Evolutionary conservation across 192 early-diverging fungal species (phyloP).

Genomic region (Coemansia sp.): DNA sequence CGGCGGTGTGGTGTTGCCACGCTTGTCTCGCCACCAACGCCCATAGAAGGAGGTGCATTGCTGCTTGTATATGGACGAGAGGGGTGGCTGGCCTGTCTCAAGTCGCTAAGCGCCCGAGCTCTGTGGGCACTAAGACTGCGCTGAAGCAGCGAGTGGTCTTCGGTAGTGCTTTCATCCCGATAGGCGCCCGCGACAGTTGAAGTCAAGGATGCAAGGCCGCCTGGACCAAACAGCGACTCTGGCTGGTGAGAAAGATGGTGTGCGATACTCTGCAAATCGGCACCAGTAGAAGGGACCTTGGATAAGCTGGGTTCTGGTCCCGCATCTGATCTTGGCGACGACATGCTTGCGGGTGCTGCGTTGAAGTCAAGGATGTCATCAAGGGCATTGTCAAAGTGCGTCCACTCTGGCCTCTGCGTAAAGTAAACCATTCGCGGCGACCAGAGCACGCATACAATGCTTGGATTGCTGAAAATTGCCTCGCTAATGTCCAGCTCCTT

Average conservation of each 20-base stretch:
- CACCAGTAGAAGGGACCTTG: neutral
- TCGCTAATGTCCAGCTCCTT: constrained; percentile 44
- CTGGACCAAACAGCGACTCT: constrained; percentile 1
- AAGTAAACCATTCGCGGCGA: constrained; percentile 58
- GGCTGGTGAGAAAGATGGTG: constrained; percentile 3
- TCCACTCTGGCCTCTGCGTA: constrained; percentile 47
- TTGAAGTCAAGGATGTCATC: constrained; percentile 27
- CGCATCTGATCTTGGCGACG: constrained; percentile 8
- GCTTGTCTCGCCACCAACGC: neutral
- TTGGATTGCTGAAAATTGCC: constrained; percentile 42
- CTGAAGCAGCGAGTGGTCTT: constrained; percentile 9
- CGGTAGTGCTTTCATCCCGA: neutral
- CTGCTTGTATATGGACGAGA: constrained; percentile 13
- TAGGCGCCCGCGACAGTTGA: constrained; percentile 10
- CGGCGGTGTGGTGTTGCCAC: constrained; percentile 23
- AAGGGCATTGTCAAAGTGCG: constrained; percentile 22
- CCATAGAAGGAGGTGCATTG: neutral
- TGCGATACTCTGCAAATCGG: neutral
- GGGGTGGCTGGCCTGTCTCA: constrained; percentile 8
- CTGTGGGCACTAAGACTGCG: constrained; percentile 35
- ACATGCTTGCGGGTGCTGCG: neutral
- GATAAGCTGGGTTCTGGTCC: neutral
- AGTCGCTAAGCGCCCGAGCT: constrained; percentile 37
- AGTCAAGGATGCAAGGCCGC: constrained; percentile 8
- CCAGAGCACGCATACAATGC: constrained; percentile 50